These are phyloP conservation scores for Fagopyrum esculentum DNA, from an alignment of 148 eudicot genomes.

Conservation along the genomic window DNA sequence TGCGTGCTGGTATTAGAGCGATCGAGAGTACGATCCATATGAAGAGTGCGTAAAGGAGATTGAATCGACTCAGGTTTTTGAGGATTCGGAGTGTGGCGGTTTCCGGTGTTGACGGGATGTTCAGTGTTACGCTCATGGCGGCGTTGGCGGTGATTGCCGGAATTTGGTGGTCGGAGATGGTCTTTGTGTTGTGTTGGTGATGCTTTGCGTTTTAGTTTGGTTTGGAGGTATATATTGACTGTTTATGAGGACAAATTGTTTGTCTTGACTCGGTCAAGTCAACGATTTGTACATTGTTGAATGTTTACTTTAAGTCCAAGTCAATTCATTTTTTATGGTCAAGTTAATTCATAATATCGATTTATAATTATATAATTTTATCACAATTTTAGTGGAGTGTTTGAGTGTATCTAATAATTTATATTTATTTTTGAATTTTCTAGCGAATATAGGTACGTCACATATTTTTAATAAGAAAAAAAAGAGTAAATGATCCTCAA, in stretches of 20 bases:
- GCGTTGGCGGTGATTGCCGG: neutral
- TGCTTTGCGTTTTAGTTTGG: neutral
- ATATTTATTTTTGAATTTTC: too few species aligned
- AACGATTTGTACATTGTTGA: neutral
- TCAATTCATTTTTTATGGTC: too few species aligned
- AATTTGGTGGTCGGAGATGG: neutral
- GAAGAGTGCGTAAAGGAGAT: conserved; percentile 23
- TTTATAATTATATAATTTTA: too few species aligned
- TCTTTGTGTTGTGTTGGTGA: neutral
- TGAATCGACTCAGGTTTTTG: conserved; percentile 26
- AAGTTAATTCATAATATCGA: too few species aligned
- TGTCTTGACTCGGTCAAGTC: neutral
- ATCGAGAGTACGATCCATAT: conserved; percentile 33
- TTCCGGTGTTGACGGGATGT: conserved; percentile 30
- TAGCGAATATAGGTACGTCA: too few species aligned
- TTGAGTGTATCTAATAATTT: too few species aligned
- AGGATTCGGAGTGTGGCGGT: conserved; percentile 22
- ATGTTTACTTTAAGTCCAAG: too few species aligned
- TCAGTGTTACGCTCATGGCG: conserved; percentile 13
- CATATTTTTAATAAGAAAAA: too few species aligned
- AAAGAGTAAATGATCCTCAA: too few species aligned
- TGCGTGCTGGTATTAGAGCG: conserved; percentile 31
- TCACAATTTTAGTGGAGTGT: too few species aligned
- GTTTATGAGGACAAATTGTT: neutral
- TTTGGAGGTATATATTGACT: neutral